Evolutionary conservation across 768 basidiomycete genomes (phyloP), one percentile per base, ranked within the genome.

Genomic region (Suillus clintonianus): DNA sequence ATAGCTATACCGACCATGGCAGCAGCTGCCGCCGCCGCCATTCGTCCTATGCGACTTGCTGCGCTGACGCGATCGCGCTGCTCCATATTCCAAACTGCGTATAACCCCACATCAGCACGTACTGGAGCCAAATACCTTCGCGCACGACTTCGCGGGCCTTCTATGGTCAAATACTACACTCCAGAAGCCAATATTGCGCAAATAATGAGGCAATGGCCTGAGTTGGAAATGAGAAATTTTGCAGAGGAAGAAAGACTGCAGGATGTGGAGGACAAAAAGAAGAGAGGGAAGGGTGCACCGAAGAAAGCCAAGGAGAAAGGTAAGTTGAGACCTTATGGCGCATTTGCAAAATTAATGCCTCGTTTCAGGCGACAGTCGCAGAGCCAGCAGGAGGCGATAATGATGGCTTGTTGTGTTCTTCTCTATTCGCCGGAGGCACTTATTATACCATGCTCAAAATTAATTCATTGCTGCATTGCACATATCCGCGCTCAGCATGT

Each of bases 71-170:
- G 85, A 56, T 80, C 91, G 6, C 89, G 89, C 50, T 89, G 87
- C 72, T 72, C 81, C 47, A 85, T 98, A 60, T 97, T 98, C 72
- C 86, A 94, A 71, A 97, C 94, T 10, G 81, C 90, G 4, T 94
- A 91, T 78, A 98, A 98, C 77, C 96, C 96, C 0, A 83, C 83
- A 3, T 85, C 85, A 32, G 73, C 86, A 15, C 89, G 96, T 19
- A 95, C 92, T 0, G 97, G 97, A 19, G 90, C 94, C 32, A 98
- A 98, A 79, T 95, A 97, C 79, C 87, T 98, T 53, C 88, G 90
- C 22, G 82, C 85, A 15, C 83, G 90, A 19, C 85, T 98, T 41
- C 86, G 89, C 0, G 97, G 96, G 0, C 94, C 94, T 0, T 84
- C 93, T 32, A 92, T 97, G 89, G 72, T 90, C 67, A 79, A 85